phyloP scores from a whole-genome alignment of 1,284 basidiomycete genomes.

The Exobasidium cylindrosporum region DNA sequence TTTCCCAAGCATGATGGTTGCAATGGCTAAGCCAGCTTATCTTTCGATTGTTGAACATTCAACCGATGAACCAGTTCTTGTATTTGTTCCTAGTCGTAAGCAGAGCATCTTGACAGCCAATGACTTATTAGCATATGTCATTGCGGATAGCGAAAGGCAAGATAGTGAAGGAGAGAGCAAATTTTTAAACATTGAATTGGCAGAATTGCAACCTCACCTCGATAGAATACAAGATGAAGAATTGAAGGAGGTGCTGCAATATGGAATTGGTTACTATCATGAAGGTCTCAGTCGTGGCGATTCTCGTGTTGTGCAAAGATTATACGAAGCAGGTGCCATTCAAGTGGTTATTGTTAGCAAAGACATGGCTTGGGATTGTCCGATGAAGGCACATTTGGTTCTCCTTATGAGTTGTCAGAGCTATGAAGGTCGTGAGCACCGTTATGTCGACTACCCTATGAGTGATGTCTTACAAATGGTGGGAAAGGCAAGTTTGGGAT shows the following conservation, averaged over 20 bases:
- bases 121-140: constrained; percentile 83
- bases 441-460: constrained; percentile 95
- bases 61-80: constrained; percentile 77
- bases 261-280: constrained; percentile 93
- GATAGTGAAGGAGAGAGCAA: constrained; percentile 63
- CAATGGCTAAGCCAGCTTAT: constrained; percentile 98
- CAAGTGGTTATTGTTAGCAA: constrained; percentile 91
- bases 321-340: constrained; percentile 91
- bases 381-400: constrained; percentile 91
- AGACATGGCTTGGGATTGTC: constrained; percentile 92
- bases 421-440: constrained; percentile 67
- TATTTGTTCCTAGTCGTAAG: constrained; percentile 88
- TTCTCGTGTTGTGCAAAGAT: constrained; percentile 85
- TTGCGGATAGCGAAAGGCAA: constrained; percentile 71
- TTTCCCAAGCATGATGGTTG: constrained; percentile 96
- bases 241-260: constrained; percentile 76
- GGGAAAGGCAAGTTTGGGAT: constrained; percentile 81
- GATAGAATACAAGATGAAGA: constrained; percentile 77
- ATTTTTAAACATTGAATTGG: constrained; percentile 85
- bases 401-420: constrained; percentile 97
- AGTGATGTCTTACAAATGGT: constrained; percentile 99
- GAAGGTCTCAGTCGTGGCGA: constrained; percentile 88
- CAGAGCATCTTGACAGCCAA: constrained; percentile 91
- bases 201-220: constrained; percentile 81
- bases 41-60: constrained; percentile 88